These are phyloP conservation scores for Emiliania huxleyi DNA, from an alignment of 78 protist genomes.

Conservation along the genomic window DNA sequence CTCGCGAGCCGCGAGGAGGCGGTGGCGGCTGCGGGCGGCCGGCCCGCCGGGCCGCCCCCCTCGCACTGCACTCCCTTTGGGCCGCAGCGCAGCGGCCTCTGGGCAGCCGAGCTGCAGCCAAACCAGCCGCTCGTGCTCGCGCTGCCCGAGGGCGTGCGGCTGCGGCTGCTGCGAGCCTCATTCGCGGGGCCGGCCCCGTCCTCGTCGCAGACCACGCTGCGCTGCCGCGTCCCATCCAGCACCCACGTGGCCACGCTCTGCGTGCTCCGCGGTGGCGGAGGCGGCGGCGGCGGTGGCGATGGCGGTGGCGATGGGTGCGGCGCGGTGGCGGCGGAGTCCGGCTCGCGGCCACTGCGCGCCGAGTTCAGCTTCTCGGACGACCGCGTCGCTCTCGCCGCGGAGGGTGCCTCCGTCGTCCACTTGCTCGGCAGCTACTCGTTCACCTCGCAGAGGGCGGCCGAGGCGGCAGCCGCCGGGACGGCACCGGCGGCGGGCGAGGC, in stretches of 20 bases:
- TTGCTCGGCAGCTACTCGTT: neutral
- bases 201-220: neutral
- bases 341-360: neutral
- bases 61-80: neutral
- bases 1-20: neutral
- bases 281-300: no score
- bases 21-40: neutral
- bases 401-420: neutral
- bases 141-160: neutral
- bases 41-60: no score
- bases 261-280: neutral
- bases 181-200: neutral
- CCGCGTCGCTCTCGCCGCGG: neutral
- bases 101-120: neutral
- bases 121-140: neutral
- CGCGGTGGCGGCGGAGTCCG: neutral
- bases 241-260: neutral
- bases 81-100: neutral
- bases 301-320: neutral
- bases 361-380: neutral
- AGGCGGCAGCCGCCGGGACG: no score
- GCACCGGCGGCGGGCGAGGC: no score
- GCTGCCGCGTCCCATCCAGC: neutral
- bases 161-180: neutral
- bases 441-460: no score